Evolutionary conservation across 2,329 filamentous ascomycete genomes (phyloP).

Genomic region (Pyricularia pennisetigena): DNA sequence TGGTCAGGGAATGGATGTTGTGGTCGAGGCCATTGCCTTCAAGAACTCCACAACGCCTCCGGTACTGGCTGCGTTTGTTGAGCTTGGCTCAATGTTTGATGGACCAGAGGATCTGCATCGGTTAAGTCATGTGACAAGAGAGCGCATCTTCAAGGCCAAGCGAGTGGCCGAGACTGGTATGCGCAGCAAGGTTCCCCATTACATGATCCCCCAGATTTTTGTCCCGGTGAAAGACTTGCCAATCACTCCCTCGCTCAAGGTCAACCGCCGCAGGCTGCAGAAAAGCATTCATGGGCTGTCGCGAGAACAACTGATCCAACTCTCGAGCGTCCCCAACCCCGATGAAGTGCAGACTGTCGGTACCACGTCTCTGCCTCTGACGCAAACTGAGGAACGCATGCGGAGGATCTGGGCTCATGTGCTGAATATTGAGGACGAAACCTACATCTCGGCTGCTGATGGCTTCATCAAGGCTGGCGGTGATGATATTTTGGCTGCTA

Average conservation of each 20-base stretch:
- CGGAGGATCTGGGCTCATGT: constrained; percentile 36
- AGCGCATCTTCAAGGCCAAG: constrained; percentile 32
- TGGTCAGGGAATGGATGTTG: constrained; percentile 34
- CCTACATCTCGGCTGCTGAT: constrained; percentile 28
- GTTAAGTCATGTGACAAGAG: constrained; percentile 28
- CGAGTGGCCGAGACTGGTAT: constrained; percentile 32
- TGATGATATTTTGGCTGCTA: constrained; percentile 31
- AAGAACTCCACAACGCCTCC: constrained; percentile 26
- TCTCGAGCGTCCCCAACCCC: constrained; percentile 27
- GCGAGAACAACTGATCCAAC: constrained; percentile 29
- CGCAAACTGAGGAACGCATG: constrained; percentile 35
- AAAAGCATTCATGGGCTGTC: constrained; percentile 31
- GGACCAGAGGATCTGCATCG: constrained; percentile 26
- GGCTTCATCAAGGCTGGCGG: constrained; percentile 38
- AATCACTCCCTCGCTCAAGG: constrained; percentile 37
- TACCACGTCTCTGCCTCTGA: constrained; percentile 36
- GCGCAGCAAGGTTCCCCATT: constrained; percentile 24
- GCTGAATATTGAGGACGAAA: constrained; percentile 26
- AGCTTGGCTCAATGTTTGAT: constrained; percentile 30
- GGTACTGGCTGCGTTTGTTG: constrained; percentile 37
- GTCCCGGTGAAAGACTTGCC: constrained; percentile 38
- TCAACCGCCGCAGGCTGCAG: constrained; percentile 37
- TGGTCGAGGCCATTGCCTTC: constrained; percentile 36
- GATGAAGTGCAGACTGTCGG: constrained; percentile 24
- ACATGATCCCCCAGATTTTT: constrained; percentile 36